Conservation (phyloP, 306 rosid genomes). For the Lotus japonicus region DNA sequence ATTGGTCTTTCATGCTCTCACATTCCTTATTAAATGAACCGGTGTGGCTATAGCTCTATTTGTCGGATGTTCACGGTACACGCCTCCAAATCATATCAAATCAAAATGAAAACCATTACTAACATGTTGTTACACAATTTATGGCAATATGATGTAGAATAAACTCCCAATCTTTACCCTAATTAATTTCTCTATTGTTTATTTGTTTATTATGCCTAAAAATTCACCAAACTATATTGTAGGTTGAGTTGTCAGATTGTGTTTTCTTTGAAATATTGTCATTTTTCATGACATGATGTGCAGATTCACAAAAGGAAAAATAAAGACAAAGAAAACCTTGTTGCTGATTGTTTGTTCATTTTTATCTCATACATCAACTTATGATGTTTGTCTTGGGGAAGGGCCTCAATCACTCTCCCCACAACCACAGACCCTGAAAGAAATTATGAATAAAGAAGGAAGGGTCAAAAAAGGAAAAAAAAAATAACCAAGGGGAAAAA, state of each 20-base stretch:
- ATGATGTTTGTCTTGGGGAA: slow-evolving; percentile 47
- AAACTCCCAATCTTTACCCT: neutral
- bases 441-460: slow-evolving; percentile 24
- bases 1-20: neutral
- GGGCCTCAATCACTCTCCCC: slow-evolving; percentile 43
- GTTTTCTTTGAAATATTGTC: slow-evolving; percentile 14
- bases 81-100: slow-evolving; percentile 24
- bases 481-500: neutral
- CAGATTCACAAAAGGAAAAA: neutral
- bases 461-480: too few relatives aligned
- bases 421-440: slow-evolving; percentile 34
- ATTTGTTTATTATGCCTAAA: too few relatives aligned
- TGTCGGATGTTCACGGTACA: slow-evolving; percentile 24
- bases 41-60: slow-evolving; percentile 1
- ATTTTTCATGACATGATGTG: neutral
- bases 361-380: slow-evolving; percentile 22
- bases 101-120: slow-evolving; percentile 9
- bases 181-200: neutral
- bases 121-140: slow-evolving; percentile 8
- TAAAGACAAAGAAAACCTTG: neutral
- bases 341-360: slow-evolving; percentile 5
- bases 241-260: neutral
- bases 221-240: neutral
- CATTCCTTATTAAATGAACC: slow-evolving; percentile 10
- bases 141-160: neutral